These are phyloP conservation scores for Pseudonitzschia pungens DNA, from an alignment of 108 stramenopile genomes.

Conservation along the genomic window DNA sequence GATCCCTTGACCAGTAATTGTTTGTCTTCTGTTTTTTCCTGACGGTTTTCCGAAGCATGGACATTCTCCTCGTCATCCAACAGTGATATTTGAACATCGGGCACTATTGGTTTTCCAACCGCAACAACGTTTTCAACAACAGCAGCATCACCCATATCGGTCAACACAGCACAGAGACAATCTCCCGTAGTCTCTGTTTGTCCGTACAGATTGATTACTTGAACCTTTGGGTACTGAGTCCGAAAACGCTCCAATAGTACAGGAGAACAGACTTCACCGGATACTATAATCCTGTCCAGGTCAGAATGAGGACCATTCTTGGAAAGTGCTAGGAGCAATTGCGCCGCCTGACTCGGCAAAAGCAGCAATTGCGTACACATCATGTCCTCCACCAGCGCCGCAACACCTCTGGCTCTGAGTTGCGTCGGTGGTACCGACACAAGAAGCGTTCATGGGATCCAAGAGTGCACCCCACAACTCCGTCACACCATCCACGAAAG, in stretches of 20 bases:
- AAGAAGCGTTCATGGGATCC: slow-evolving; percentile 18
- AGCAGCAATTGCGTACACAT: slow-evolving; percentile 26
- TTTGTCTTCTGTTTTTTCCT: neutral
- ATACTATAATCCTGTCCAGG: slow-evolving; percentile 38
- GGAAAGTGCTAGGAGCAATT: slow-evolving; percentile 28
- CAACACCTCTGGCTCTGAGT: slow-evolving; percentile 5
- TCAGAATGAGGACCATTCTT: neutral
- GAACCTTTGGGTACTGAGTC: neutral
- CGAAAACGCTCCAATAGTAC: slow-evolving; percentile 11
- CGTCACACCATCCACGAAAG: slow-evolving; percentile 50
- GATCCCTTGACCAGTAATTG: slow-evolving; percentile 8
- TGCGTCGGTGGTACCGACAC: slow-evolving; percentile 15
- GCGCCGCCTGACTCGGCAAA: slow-evolving; percentile 40
- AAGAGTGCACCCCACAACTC: slow-evolving; percentile 38
- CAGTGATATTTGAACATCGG: slow-evolving; percentile 8
- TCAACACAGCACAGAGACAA: slow-evolving; percentile 33
- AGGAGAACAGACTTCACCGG: slow-evolving; percentile 36
- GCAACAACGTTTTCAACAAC: slow-evolving; percentile 33
- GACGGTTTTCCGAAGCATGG: neutral
- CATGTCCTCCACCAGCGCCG: slow-evolving; percentile 6
- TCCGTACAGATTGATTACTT: slow-evolving; percentile 46
- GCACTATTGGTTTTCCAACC: slow-evolving; percentile 34
- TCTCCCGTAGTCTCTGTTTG: slow-evolving; percentile 50
- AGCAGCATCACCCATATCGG: slow-evolving; percentile 17
- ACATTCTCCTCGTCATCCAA: neutral